A percentile compares a stretch with the other conserved stretches of the same genome.
Evolutionary conservation across 352 stramenopile genomes (phyloP).

Genomic region (Pythium sp.): DNA sequence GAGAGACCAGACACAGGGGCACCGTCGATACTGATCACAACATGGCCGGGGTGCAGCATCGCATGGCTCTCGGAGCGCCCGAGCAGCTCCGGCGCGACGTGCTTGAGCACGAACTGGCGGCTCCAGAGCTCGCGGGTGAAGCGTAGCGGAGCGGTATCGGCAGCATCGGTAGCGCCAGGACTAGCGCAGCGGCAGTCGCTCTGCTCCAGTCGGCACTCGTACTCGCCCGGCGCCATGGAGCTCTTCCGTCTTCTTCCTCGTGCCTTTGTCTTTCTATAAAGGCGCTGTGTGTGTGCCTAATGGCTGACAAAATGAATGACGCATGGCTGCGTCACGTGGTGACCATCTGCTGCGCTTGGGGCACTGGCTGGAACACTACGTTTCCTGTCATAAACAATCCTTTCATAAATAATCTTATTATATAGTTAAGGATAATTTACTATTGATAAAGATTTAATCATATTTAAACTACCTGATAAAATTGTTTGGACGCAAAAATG

Average conservation of each 20-base stretch:
- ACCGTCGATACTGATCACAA: conserved; percentile 32
- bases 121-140: conserved; percentile 43
- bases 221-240: conserved; percentile 29
- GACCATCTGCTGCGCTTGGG: not conserved
- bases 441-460: not conserved
- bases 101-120: conserved; percentile 38
- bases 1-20: conserved; percentile 22
- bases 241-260: not conserved
- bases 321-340: not conserved
- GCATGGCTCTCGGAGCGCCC: conserved; percentile 18
- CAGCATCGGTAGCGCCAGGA: too few relatives aligned
- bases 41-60: conserved; percentile 26
- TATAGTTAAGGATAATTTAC: not conserved
- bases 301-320: not conserved
- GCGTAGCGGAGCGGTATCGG: conserved; percentile 5
- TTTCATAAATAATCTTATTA: not conserved
- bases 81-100: conserved; percentile 19
- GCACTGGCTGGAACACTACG: not conserved
- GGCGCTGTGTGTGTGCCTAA: not conserved
- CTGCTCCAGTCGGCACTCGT: conserved; percentile 25
- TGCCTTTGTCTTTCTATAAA: not conserved
- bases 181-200: conserved; percentile 12
- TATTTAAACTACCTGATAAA: not conserved
- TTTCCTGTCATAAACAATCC: not conserved
- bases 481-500: not conserved